A percentile compares a stretch with the other conserved stretches of the same genome.
phyloP scores from a whole-genome alignment of 192 early-diverging fungal genomes.

The Spizellomyces punctatus region DNA sequence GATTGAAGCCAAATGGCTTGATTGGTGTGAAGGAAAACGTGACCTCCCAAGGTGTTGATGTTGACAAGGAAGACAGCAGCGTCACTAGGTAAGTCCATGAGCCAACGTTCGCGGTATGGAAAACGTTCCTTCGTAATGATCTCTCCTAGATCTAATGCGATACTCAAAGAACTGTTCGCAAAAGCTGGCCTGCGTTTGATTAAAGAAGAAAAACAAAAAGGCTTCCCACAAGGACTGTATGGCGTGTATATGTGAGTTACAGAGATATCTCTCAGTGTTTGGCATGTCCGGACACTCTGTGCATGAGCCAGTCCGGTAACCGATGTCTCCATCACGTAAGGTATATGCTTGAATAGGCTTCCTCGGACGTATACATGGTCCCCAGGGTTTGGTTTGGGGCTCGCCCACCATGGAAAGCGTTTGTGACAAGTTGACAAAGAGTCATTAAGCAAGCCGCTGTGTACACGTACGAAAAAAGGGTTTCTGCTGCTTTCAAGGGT shows the following conservation, averaged over 20 bases:
- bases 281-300: no score
- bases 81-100: slow-evolving; percentile 35
- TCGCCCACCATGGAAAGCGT: no score
- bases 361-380: no score
- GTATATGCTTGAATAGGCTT: no score
- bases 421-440: no score
- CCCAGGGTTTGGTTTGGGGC: no score
- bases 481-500: no score
- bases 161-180: slow-evolving; percentile 38
- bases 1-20: slow-evolving; percentile 67
- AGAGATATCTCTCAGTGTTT: no score
- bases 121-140: not conserved
- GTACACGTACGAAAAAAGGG: no score
- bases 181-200: slow-evolving; percentile 41
- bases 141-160: slow-evolving; percentile 15
- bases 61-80: slow-evolving; percentile 75
- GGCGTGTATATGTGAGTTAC: slow-evolving; percentile 39
- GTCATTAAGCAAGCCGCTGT: no score
- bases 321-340: no score
- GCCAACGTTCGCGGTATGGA: not conserved
- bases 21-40: slow-evolving; percentile 95
- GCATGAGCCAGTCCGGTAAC: no score
- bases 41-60: slow-evolving; percentile 56
- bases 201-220: slow-evolving; percentile 40
- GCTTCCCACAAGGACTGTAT: slow-evolving; percentile 41